phyloP scores from a whole-genome alignment of 2,329 filamentous ascomycete species.

The Dryadomyces sulphureus region DNA sequence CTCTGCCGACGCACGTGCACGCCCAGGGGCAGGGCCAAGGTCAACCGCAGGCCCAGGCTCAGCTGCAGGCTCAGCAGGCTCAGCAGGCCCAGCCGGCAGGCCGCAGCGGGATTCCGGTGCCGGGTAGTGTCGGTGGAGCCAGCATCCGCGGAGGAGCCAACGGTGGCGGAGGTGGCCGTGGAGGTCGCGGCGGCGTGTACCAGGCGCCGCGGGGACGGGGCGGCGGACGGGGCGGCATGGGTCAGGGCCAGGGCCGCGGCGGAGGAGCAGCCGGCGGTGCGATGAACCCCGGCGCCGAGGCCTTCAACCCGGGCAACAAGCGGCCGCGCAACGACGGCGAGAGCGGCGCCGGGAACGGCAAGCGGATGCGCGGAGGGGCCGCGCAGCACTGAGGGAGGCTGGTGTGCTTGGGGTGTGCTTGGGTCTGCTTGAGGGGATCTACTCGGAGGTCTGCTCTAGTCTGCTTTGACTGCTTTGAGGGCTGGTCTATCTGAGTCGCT shows the following conservation, averaged over 20 bases:
- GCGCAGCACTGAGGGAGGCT: neutral
- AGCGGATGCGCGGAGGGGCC: slow-evolving; percentile 20
- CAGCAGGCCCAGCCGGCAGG: slow-evolving; percentile 5
- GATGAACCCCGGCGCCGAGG: slow-evolving; percentile 32
- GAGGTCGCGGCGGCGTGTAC: slow-evolving; percentile 14
- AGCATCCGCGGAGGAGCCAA: slow-evolving; percentile 8
- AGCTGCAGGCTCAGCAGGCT: neutral
- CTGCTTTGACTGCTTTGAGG: no score
- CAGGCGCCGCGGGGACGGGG: slow-evolving; percentile 15
- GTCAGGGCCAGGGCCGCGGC: slow-evolving; percentile 10
- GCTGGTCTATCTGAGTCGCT: no score
- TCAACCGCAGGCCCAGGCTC: no score
- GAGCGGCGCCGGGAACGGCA: slow-evolving; percentile 18
- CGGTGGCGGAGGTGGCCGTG: slow-evolving; percentile 6
- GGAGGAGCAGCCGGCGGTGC: slow-evolving; percentile 11
- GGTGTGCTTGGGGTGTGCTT: neutral
- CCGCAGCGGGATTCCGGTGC: slow-evolving; percentile 11
- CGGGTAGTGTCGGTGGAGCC: slow-evolving; percentile 11
- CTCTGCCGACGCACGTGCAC: no score
- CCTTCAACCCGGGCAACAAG: slow-evolving; percentile 26
- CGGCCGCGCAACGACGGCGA: slow-evolving; percentile 35
- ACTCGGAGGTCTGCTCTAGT: no score
- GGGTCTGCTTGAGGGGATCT: neutral
- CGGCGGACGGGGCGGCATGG: slow-evolving; percentile 12
- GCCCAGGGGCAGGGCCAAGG: no score